These are phyloP conservation scores for Stagonosporopsis cucurbitacearum DNA, from an alignment of 2,329 filamentous ascomycete species.

Conservation along the genomic window DNA sequence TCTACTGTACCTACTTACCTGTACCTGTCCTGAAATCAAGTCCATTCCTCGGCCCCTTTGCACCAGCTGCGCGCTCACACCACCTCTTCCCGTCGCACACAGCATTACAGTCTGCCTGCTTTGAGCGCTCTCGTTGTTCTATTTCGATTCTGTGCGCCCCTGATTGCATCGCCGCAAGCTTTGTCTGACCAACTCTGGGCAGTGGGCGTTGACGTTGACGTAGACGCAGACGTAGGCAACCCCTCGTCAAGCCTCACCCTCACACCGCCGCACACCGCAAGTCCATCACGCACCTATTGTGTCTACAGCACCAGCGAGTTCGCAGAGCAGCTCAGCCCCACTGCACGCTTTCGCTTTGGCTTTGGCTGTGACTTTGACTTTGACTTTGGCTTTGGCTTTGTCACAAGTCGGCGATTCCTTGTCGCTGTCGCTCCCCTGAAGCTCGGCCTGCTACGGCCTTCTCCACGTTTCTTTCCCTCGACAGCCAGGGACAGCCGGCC, in stretches of 20 bases:
- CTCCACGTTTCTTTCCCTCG: constrained; percentile 15
- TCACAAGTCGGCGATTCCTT: constrained; percentile 9
- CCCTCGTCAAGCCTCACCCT: too few species aligned
- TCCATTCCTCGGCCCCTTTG: constrained; percentile 13
- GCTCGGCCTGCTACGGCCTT: constrained; percentile 14
- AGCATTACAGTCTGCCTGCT: neutral
- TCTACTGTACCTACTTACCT: too few species aligned
- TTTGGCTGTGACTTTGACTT: too few species aligned
- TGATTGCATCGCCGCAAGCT: constrained; percentile 16
- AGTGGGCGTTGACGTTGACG: constrained; percentile 16
- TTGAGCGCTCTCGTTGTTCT: constrained; percentile 15
- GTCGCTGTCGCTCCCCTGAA: constrained; percentile 1
- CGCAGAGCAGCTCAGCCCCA: constrained; percentile 11
- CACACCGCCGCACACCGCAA: constrained; percentile 20
- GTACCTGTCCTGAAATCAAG: constrained; percentile 15
- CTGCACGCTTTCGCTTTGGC: constrained; percentile 15
- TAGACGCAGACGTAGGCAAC: too few species aligned
- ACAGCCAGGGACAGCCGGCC: constrained; percentile 16
- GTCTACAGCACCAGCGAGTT: constrained; percentile 8
- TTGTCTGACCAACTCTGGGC: constrained; percentile 13
- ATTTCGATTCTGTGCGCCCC: constrained; percentile 20
- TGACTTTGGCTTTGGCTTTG: too few species aligned
- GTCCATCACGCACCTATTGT: constrained; percentile 8
- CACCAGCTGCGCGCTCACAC: constrained; percentile 11
- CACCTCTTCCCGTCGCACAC: constrained; percentile 11